Base-by-base conservation (phyloP, 2,329 filamentous ascomycete species). In the Paecilomyces sp. region DNA sequence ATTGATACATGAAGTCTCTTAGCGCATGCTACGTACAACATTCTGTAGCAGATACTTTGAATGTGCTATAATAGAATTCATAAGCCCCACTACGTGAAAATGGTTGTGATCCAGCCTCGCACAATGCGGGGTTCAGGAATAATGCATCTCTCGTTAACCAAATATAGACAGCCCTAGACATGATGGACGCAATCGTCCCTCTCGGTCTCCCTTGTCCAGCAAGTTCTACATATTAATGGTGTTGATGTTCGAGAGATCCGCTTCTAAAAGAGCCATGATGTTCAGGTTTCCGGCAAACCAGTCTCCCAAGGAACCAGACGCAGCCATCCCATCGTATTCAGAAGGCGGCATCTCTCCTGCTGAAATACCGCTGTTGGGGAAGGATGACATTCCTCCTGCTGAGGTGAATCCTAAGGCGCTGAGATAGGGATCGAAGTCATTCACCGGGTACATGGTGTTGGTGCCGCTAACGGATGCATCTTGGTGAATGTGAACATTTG, bases 271-370 rank as follows among this genome's bases (percentile, higher is more conserved):
- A 1, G 61, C 61, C 61, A 63, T 63, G 7, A 63, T 58, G 50
- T 63, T 63, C 3, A 63, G 59, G 58, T 63, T 63, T 1, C 61
- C 61, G n/a, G 60, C 58, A 34, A 63, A 63, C 61, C 61, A 63
- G 30, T 63, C 61, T 55, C 58, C 59, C 24, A 63, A 55, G 0
- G 61, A 63, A 36, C 54, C 57, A 12, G 61, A 56, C 33, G 57
- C 61, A 13, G 58, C 54, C 6, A 28, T 55, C 31, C 25, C 55
- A 22, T 54, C 54, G 3, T 55, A 28, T 13, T 53, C 58, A 12
- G 18, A 31, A 8, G 24, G 24, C 5, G 54, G 33, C 18, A 55
- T 41, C 47, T 30, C 30, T 11, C 34, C 54, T 25, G 50, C 57
- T 47, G 30, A 50, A 54, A n/a, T 25, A 30, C 2, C 31, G 58